Conservation (phyloP, 164 flowering plant genomes). For the Taxillus chinensis region DNA sequence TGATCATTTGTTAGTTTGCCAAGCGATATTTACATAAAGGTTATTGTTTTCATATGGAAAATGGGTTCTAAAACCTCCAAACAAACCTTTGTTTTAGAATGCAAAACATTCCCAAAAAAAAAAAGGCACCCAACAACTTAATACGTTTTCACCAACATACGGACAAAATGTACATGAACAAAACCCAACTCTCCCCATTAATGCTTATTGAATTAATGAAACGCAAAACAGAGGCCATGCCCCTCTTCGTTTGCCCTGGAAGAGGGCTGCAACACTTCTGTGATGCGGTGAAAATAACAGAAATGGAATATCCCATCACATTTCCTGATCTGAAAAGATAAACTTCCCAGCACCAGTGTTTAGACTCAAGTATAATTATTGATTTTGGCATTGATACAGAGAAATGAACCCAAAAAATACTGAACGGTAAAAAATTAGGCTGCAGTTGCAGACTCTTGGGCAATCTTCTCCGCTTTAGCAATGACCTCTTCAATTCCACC, state of each 20-base stretch:
- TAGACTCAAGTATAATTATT: constrained; percentile 41
- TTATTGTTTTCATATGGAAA: too few relatives aligned
- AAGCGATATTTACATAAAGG: too few relatives aligned
- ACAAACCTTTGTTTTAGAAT: too few relatives aligned
- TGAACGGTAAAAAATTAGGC: constrained; percentile 18
- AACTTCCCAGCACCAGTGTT: constrained; percentile 25
- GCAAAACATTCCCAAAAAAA: too few relatives aligned
- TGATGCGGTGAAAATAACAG: not conserved
- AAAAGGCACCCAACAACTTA: too few relatives aligned
- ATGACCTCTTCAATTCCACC: constrained; percentile 97
- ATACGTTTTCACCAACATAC: too few relatives aligned
- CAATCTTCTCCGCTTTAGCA: constrained; percentile 96
- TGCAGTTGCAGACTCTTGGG: constrained; percentile 51
- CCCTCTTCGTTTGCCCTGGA: not conserved
- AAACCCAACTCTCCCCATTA: too few relatives aligned
- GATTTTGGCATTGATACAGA: constrained; percentile 27
- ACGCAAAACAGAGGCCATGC: too few relatives aligned
- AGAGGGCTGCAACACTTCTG: not conserved
- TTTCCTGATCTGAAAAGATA: constrained; percentile 22
- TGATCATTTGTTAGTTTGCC: too few relatives aligned
- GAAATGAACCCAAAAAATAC: not conserved
- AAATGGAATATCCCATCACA: constrained; percentile 8
- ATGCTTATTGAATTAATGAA: too few relatives aligned
- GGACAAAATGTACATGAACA: too few relatives aligned
- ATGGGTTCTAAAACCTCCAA: too few relatives aligned